Conservation (phyloP, 306 rosid species). For the Ormosia semicastrata region DNA sequence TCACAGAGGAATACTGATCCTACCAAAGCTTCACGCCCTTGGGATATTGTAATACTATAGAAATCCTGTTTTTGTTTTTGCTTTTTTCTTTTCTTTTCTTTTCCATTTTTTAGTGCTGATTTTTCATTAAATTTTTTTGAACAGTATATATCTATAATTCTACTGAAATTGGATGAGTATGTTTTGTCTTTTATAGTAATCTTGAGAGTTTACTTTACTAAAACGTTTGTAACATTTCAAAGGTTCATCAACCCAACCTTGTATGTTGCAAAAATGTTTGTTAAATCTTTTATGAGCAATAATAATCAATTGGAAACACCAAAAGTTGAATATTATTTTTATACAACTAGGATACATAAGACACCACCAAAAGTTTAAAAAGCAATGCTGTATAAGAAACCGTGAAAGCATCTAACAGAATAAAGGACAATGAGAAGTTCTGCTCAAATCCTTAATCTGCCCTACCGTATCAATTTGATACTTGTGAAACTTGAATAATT, state of each 20-base stretch:
- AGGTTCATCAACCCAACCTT: background rate
- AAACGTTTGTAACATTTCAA: background rate
- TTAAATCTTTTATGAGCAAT: background rate
- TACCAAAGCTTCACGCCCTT: constrained; percentile 92
- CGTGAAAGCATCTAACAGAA: constrained; percentile 4
- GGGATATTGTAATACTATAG: constrained; percentile 74
- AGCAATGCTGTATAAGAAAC: background rate
- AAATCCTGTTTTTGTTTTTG: background rate
- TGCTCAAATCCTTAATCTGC: background rate
- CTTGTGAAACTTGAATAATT: background rate
- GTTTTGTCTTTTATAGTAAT: background rate
- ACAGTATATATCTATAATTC: background rate
- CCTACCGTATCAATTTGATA: background rate
- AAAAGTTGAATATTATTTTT: background rate
- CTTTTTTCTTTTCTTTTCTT: background rate
- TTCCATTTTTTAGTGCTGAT: background rate
- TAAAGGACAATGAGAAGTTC: background rate
- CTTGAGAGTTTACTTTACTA: background rate
- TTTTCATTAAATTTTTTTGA: background rate
- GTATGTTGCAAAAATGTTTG: background rate
- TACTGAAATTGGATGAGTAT: background rate
- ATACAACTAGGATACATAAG: background rate
- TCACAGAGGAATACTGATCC: constrained; percentile 86
- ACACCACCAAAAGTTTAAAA: background rate
- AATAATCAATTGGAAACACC: background rate